Percentiles rank a stretch among this genome's conserved stretches.
These are phyloP conservation scores for Kluyveromyces dobzhanskii DNA, from an alignment of 805 yeast species.

Conservation along the genomic window DNA sequence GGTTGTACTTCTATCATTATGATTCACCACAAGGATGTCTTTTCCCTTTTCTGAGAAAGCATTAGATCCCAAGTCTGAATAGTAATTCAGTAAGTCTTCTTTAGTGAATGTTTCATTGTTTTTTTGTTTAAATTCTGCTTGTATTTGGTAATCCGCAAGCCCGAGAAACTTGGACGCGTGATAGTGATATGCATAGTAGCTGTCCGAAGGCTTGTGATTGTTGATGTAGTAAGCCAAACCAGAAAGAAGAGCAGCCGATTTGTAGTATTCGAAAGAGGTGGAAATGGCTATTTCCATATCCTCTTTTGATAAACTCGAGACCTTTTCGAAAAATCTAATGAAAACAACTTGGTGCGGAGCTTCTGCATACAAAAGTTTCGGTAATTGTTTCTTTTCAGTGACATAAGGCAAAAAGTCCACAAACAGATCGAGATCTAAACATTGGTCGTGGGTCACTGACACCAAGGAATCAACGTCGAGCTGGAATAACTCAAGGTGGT, in stretches of 20 bases:
- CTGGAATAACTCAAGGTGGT: conserved; percentile 20
- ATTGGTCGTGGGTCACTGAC: conserved; percentile 13
- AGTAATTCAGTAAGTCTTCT: conserved; percentile 25
- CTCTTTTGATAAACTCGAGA: conserved; percentile 9
- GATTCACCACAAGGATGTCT: conserved; percentile 19
- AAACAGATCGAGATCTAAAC: conserved; percentile 21
- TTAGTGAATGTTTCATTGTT: conserved; percentile 15
- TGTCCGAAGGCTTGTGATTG: conserved; percentile 9
- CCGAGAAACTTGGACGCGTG: conserved; percentile 24
- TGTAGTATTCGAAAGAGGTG: conserved; percentile 20
- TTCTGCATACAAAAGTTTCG: conserved; percentile 17
- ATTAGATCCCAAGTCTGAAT: conserved; percentile 25
- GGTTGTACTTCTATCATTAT: not conserved
- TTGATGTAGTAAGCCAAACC: conserved; percentile 25
- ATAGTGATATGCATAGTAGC: conserved; percentile 24
- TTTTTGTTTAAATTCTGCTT: conserved; percentile 15
- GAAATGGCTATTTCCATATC: conserved; percentile 16
- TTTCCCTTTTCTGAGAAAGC: conserved; percentile 24
- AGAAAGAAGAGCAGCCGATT: conserved; percentile 22
- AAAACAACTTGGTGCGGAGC: conserved; percentile 16
- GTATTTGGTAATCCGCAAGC: conserved; percentile 21
- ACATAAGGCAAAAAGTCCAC: conserved; percentile 19
- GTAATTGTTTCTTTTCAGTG: conserved; percentile 9
- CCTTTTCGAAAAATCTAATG: conserved; percentile 14
- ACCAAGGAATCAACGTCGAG: conserved; percentile 18